phyloP scores from a whole-genome alignment of 805 yeast genomes.

The Ogataea zsoltii region DNA sequence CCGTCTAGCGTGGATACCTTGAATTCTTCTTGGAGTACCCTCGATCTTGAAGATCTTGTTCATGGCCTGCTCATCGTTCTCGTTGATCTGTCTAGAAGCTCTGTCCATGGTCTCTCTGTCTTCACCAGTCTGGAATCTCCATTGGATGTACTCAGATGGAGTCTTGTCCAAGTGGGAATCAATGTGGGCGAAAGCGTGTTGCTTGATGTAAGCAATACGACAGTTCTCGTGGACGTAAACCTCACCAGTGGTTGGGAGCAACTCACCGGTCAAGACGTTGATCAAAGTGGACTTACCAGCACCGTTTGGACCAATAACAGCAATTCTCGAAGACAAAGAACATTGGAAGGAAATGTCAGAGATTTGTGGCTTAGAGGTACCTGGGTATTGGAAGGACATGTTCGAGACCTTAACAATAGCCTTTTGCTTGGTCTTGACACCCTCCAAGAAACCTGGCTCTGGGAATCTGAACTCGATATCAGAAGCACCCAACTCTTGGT shows the following conservation, averaged over 20 bases:
- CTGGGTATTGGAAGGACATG: constrained; percentile 99
- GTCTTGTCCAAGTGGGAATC: constrained; percentile 99
- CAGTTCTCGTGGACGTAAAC: constrained; percentile 99
- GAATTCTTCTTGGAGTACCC: constrained; percentile 97
- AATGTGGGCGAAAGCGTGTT: constrained; percentile 99
- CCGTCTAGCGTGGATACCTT: constrained; percentile 93
- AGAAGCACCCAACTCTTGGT: constrained; percentile 98
- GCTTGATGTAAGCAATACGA: constrained; percentile 99
- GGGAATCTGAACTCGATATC: constrained; percentile 97
- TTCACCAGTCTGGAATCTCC: constrained; percentile 99
- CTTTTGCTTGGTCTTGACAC: constrained; percentile 99
- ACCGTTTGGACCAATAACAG: constrained; percentile 99
- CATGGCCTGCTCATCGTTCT: constrained; percentile 96
- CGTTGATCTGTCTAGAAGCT: constrained; percentile 98
- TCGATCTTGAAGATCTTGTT: constrained; percentile 99
- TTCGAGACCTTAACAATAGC: constrained; percentile 97
- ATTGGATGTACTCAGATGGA: constrained; percentile 99
- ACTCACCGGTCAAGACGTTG: constrained; percentile 99
- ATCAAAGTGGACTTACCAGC: constrained; percentile 99
- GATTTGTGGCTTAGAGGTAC: constrained; percentile 96
- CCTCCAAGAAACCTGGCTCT: constrained; percentile 99
- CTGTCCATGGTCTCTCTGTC: constrained; percentile 99
- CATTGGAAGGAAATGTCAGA: constrained; percentile 94
- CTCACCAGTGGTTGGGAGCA: constrained; percentile 97
- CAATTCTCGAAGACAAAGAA: constrained; percentile 99